Conservation (phyloP, 805 yeast genomes). For the Kodamaea leandrae region DNA sequence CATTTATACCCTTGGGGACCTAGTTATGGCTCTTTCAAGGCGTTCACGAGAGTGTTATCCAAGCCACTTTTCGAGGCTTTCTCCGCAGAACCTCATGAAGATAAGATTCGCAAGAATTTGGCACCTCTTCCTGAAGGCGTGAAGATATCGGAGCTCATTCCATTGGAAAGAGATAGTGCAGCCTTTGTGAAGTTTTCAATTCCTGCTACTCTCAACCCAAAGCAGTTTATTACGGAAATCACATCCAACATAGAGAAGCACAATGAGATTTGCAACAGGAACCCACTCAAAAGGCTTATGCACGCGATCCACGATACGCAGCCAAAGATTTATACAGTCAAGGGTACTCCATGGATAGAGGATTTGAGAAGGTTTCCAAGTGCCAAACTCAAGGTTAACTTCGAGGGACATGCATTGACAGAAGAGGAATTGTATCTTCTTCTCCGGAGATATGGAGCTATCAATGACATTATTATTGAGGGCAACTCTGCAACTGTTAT, state of each 20-base stretch:
- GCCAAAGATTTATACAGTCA: conserved; percentile 67
- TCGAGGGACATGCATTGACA: conserved; percentile 71
- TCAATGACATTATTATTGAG: conserved; percentile 66
- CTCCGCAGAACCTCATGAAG: conserved; percentile 17
- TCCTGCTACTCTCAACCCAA: conserved; percentile 48
- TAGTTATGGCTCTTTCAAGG: conserved; percentile 23
- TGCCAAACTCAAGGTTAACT: conserved; percentile 57
- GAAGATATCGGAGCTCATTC: conserved; percentile 57
- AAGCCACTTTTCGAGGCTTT: conserved; percentile 15
- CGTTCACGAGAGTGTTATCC: conserved; percentile 19
- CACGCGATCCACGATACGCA: conserved; percentile 20
- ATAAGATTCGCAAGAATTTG: conserved; percentile 17
- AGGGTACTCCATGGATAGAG: conserved; percentile 95
- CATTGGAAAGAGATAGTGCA: conserved; percentile 86
- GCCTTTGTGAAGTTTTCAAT: conserved; percentile 79
- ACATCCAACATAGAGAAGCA: conserved; percentile 41
- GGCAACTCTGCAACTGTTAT: conserved; percentile 44
- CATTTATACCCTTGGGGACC: conserved; percentile 32
- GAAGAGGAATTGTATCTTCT: conserved; percentile 80
- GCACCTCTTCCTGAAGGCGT: conserved; percentile 32
- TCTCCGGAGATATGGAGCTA: conserved; percentile 84
- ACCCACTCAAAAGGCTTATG: conserved; percentile 10
- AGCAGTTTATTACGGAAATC: conserved; percentile 53
- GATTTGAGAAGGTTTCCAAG: conserved; percentile 81
- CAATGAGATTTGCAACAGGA: conserved; percentile 12